phyloP scores from a whole-genome alignment of 2,329 filamentous ascomycete species.

The Fusarium stilboides region DNA sequence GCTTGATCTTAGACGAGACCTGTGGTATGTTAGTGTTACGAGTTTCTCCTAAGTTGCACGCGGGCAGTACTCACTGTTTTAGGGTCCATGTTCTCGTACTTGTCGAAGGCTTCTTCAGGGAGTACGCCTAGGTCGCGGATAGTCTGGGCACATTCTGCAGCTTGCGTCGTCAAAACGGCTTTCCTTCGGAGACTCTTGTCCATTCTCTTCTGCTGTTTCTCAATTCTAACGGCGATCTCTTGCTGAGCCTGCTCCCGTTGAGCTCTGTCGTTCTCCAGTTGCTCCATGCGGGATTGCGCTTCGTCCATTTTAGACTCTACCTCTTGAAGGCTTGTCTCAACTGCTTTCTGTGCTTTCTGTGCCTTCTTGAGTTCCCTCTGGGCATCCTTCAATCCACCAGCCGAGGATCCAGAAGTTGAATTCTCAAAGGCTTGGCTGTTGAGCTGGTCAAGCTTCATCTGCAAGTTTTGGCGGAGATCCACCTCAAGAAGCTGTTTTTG shows the following conservation, averaged over 20 bases:
- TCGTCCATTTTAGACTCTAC: constrained; percentile 80
- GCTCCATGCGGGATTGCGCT: constrained; percentile 65
- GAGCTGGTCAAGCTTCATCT: constrained; percentile 89
- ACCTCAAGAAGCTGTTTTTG: constrained; percentile 88
- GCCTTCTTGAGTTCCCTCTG: constrained; percentile 86
- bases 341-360: constrained; percentile 74
- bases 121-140: constrained; percentile 94
- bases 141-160: constrained; percentile 85
- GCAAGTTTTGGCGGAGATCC: constrained; percentile 90
- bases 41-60: too few relatives aligned
- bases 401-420: constrained; percentile 70
- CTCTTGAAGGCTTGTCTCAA: constrained; percentile 79
- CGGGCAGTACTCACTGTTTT: constrained; percentile 73
- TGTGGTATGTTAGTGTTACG: constrained; percentile 49
- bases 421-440: constrained; percentile 81
- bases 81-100: constrained; percentile 86
- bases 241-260: constrained; percentile 81
- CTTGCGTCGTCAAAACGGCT: constrained; percentile 81
- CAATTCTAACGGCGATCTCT: constrained; percentile 82
- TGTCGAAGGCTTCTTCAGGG: constrained; percentile 93
- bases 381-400: constrained; percentile 80
- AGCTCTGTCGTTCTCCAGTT: constrained; percentile 69
- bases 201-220: constrained; percentile 89
- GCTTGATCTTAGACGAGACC: constrained; percentile 81
- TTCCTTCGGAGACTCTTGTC: constrained; percentile 94